Conservation (phyloP, 2,329 filamentous ascomycete species). For the Gliomastix tumulicola region DNA sequence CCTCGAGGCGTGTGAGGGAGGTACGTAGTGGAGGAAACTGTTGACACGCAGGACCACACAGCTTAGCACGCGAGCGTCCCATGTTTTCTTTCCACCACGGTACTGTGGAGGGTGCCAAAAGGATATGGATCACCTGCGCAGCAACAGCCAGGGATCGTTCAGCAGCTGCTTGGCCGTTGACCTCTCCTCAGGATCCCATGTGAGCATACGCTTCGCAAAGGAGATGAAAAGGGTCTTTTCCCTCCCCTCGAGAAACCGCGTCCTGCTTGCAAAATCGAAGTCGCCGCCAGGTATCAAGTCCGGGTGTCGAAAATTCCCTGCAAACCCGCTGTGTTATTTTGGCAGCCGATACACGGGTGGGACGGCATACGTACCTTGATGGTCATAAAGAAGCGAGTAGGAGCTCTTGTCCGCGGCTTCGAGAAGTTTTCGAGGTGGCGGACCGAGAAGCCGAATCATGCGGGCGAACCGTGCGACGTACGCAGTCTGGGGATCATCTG, state of each 20-base stretch:
- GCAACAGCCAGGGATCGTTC: slow-evolving; percentile 20
- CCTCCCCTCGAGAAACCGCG: slow-evolving; percentile 11
- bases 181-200: slow-evolving; percentile 18
- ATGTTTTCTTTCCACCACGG: no score
- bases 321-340: background rate
- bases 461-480: slow-evolving; percentile 16
- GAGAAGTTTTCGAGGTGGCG: slow-evolving; percentile 14
- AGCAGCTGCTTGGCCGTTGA: slow-evolving; percentile 18
- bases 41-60: no score
- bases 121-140: no score
- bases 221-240: slow-evolving; percentile 15
- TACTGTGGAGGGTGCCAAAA: no score
- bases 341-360: background rate
- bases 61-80: no score
- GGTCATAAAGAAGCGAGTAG: slow-evolving; percentile 11
- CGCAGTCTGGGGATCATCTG: slow-evolving; percentile 12
- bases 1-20: no score
- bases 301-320: slow-evolving; percentile 12
- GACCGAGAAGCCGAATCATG: slow-evolving; percentile 19
- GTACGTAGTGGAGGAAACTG: no score
- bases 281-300: slow-evolving; percentile 11
- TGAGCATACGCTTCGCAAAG: slow-evolving; percentile 19
- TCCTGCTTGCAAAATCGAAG: slow-evolving; percentile 10
- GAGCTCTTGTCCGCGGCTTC: slow-evolving; percentile 9
- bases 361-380: slow-evolving; percentile 8